Base-by-base conservation (phyloP, 2,329 filamentous ascomycete species). In the Ophiostoma ulmi region DNA sequence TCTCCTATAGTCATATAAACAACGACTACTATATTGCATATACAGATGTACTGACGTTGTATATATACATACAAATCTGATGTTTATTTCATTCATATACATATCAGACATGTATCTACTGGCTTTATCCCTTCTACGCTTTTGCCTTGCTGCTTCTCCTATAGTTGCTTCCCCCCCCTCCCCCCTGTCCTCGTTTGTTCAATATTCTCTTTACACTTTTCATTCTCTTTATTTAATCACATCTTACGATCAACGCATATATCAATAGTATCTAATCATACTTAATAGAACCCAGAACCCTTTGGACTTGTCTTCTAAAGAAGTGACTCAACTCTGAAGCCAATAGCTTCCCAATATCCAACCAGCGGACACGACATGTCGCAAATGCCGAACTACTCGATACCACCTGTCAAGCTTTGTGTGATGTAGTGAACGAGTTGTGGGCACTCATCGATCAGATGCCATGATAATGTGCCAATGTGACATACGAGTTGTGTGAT, bases 361-460 rank as follows among this genome's bases (percentile, higher is more conserved):
- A n/a, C 52, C 52, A 58, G 26, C n/a, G 52, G 52, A 13, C 52
- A 58, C 52, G 22, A 58, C 52, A 58, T 58, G n/a, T 26, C 10
- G 52, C 52, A 58, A 58, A 58, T 58, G 52, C 52, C 52, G 52
- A 63, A 63, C 58, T 63, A 63, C 26, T 31, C 58, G 58, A 31
- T 35, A 63, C 58, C 58, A 63, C 22, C 58, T 63, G 58, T 63
- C 58, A 63, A 26, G 26, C 11, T 35, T 10, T 58, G 58, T 63
- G 26, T 35, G 58, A 35, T 63, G 58, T 17, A 35, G 26, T 35
- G 58, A 63, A 26, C 22, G 26, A 26, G 11, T 17, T 63, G 11
- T 35, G 58, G 26, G 26, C 58, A 10, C 52, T 26, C 52, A 8
- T 26, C 35, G 58, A 63, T 63, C 58, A 63, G 58, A 63, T 63